Conservation (phyloP, 192 early-diverging fungal species). For the Entomortierella beljakovae region DNA sequence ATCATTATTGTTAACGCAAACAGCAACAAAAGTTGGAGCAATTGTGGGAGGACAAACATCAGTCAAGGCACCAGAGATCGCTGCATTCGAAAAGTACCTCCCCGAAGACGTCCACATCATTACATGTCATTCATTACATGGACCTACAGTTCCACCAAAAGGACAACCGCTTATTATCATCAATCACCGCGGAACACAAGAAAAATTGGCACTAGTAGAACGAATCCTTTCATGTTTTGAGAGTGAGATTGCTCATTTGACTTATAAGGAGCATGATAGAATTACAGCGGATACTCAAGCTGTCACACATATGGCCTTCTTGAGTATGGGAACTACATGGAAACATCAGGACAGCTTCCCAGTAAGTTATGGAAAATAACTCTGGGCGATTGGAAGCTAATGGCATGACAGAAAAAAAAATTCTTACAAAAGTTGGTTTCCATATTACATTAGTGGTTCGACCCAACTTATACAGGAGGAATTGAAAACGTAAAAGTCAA, state of each 20-base stretch:
- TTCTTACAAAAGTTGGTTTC: background rate
- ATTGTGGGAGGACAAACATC: slow-evolving; percentile 97
- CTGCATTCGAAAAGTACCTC: slow-evolving; percentile 87
- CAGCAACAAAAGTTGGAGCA: slow-evolving; percentile 87
- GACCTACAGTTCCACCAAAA: slow-evolving; percentile 85
- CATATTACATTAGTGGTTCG: slow-evolving; percentile 75
- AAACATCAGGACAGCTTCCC: slow-evolving; percentile 83
- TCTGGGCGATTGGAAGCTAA: too few species aligned
- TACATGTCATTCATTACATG: slow-evolving; percentile 96
- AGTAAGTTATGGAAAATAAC: slow-evolving; percentile 62
- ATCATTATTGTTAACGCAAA: background rate
- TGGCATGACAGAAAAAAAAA: too few species aligned
- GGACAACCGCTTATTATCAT: slow-evolving; percentile 91
- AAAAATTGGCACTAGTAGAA: slow-evolving; percentile 68
- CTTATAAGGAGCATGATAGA: slow-evolving; percentile 88
- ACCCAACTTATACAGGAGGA: slow-evolving; percentile 88
- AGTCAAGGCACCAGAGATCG: slow-evolving; percentile 94
- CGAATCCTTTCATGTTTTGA: slow-evolving; percentile 80
- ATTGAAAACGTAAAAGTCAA: slow-evolving; percentile 98
- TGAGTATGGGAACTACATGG: slow-evolving; percentile 97
- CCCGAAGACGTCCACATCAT: slow-evolving; percentile 95
- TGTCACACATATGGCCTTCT: slow-evolving; percentile 94
- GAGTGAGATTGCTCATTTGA: slow-evolving; percentile 84
- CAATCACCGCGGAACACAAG: slow-evolving; percentile 75
- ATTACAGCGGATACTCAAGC: slow-evolving; percentile 99